phyloP scores from a whole-genome alignment of 1,284 basidiomycete genomes.

The Pisolithus thermaeus region DNA sequence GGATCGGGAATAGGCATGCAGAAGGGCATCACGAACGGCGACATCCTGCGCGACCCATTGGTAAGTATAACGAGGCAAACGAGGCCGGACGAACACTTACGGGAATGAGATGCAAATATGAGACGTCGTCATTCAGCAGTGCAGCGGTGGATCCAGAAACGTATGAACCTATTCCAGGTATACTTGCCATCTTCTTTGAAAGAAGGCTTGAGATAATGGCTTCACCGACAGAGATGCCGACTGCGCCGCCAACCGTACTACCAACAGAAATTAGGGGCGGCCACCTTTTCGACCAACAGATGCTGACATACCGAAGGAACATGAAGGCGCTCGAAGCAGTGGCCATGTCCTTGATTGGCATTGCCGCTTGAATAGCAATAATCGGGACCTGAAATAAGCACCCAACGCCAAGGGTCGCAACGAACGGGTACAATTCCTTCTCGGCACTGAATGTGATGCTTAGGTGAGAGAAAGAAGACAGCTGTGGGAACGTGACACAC shows the following conservation, averaged over 20 bases:
- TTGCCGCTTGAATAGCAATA: slow-evolving; percentile 71
- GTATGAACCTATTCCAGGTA: slow-evolving; percentile 37
- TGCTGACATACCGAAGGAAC: slow-evolving; percentile 54
- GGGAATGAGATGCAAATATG: slow-evolving; percentile 46
- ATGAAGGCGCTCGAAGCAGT: slow-evolving; percentile 67
- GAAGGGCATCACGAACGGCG: slow-evolving; percentile 42
- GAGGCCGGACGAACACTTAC: slow-evolving; percentile 31
- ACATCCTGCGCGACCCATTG: slow-evolving; percentile 37
- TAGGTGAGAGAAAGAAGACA: slow-evolving; percentile 1
- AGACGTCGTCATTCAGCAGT: slow-evolving; percentile 52
- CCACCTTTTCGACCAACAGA: background rate
- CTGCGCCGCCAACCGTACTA: slow-evolving; percentile 71
- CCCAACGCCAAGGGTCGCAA: slow-evolving; percentile 59
- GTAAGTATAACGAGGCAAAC: background rate
- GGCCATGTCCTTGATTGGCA: slow-evolving; percentile 79
- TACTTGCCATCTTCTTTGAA: slow-evolving; percentile 40
- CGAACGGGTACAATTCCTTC: slow-evolving; percentile 55
- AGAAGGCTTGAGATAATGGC: slow-evolving; percentile 63
- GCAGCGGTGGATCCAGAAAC: slow-evolving; percentile 45
- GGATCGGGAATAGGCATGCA: slow-evolving; percentile 65
- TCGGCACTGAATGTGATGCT: slow-evolving; percentile 37
- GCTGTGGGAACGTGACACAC: slow-evolving; percentile 13
- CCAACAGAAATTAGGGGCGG: background rate
- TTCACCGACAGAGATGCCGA: slow-evolving; percentile 70
- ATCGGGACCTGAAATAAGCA: slow-evolving; percentile 65